Evolutionary conservation across 768 basidiomycete genomes (phyloP).

Genomic region (Chlorophyllum brunneum): DNA sequence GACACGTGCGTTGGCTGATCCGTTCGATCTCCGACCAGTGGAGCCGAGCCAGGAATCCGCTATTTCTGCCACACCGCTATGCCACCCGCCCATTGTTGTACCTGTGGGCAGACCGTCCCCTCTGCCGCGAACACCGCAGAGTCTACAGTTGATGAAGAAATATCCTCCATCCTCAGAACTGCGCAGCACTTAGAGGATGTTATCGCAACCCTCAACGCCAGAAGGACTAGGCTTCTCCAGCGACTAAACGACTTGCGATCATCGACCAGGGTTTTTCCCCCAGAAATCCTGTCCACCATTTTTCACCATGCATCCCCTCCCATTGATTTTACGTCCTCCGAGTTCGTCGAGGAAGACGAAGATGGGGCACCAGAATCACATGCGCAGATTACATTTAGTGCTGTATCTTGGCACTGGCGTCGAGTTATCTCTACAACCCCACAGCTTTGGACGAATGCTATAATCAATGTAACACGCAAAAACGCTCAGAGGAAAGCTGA

Average conservation of each 20-base stretch:
- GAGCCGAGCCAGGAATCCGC: too few relatives aligned
- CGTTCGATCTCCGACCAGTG: too few relatives aligned
- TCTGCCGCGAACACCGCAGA: not conserved
- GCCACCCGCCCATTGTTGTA: not conserved
- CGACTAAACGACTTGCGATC: not conserved
- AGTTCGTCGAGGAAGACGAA: not conserved
- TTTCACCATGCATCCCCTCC: not conserved
- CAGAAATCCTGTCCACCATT: not conserved
- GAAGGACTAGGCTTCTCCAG: not conserved
- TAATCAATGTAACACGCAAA: not conserved
- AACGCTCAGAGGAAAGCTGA: not conserved
- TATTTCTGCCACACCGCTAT: too few relatives aligned
- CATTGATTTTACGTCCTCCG: not conserved
- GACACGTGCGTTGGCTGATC: too few relatives aligned
- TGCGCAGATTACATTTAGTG: not conserved
- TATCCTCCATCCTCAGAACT: not conserved
- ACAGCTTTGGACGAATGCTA: not conserved
- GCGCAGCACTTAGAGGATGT: not conserved
- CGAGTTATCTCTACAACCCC: not conserved
- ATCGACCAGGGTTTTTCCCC: not conserved
- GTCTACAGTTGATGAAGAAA: not conserved
- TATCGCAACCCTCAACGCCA: not conserved
- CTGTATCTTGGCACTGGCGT: not conserved
- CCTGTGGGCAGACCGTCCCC: not conserved
- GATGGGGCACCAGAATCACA: not conserved